Percentiles rank a stretch among this genome's conserved stretches.
Evolutionary conservation across 495 filamentous ascomycete genomes (phyloP).

Genomic region (Pseudomonodictys pantanalensis): DNA sequence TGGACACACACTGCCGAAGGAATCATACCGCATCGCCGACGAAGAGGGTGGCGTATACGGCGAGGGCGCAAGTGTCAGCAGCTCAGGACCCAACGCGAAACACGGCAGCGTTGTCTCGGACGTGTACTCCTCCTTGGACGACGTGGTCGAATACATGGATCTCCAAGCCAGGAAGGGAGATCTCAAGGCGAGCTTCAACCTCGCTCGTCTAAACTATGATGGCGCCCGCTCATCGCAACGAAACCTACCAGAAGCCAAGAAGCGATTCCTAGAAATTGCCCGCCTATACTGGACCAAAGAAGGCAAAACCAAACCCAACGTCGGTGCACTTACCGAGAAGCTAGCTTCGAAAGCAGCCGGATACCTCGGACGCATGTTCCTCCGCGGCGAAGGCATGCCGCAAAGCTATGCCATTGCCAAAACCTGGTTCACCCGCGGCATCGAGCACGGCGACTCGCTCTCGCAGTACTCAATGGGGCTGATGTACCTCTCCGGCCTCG

Average conservation of each 20-base stretch:
- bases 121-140: conserved; percentile 78
- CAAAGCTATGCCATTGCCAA: conserved; percentile 73
- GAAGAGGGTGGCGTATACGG: conserved; percentile 92
- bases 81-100: conserved; percentile 80
- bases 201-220: conserved; percentile 88
- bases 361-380: conserved; percentile 86
- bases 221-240: conserved; percentile 71
- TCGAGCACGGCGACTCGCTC: conserved; percentile 73
- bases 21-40: conserved; percentile 80
- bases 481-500: conserved; percentile 83
- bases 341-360: conserved; percentile 85
- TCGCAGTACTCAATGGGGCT: conserved; percentile 84
- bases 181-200: conserved; percentile 82
- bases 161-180: conserved; percentile 92
- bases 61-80: conserved; percentile 86
- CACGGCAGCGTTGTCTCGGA: conserved; percentile 67
- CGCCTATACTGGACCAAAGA: conserved; percentile 85
- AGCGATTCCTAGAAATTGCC: conserved; percentile 78
- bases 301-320: conserved; percentile 54
- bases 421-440: conserved; percentile 83
- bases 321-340: conserved; percentile 65
- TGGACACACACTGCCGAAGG: conserved; percentile 68
- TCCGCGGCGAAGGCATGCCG: conserved; percentile 84
- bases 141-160: conserved; percentile 92
- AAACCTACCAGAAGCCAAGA: conserved; percentile 70